phyloP scores from a whole-genome alignment of 306 rosid species.

The Dryas octopetala region DNA sequence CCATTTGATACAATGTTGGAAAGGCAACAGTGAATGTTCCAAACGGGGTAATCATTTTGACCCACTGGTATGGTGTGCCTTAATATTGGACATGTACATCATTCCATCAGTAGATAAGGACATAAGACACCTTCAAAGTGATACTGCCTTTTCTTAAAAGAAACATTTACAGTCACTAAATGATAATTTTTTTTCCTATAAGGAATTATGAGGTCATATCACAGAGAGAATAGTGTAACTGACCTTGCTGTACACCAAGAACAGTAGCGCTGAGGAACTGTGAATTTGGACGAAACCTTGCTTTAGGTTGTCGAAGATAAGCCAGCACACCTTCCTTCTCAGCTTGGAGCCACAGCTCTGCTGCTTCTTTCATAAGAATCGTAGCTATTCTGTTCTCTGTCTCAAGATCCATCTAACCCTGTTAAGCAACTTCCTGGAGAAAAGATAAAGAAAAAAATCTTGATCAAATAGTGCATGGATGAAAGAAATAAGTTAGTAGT shows the following conservation, averaged over 20 bases:
- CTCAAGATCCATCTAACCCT: conserved; percentile 62
- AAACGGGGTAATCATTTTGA: not conserved
- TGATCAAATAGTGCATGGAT: too few species aligned
- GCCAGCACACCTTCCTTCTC: conserved; percentile 78
- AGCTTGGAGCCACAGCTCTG: conserved; percentile 72
- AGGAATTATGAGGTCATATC: too few species aligned
- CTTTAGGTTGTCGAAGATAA: conserved; percentile 59
- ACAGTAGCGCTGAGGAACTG: conserved; percentile 91
- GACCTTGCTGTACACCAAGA: conserved; percentile 89
- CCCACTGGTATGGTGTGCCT: not conserved
- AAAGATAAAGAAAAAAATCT: not conserved
- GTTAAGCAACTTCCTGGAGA: conserved; percentile 13
- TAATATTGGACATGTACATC: too few species aligned
- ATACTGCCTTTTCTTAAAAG: too few species aligned
- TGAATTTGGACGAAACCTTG: conserved; percentile 68
- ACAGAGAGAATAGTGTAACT: not conserved
- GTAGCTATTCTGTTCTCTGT: conserved; percentile 84
- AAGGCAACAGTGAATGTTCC: not conserved
- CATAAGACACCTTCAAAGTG: too few species aligned
- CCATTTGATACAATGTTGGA: not conserved
- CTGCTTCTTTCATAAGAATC: conserved; percentile 84
- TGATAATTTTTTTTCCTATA: too few species aligned
- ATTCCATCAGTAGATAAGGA: too few species aligned
- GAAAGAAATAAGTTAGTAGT: too few species aligned
- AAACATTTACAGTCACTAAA: too few species aligned